Evolutionary conservation across 1,284 basidiomycete genomes (phyloP).

Genomic region (Calocybe gambosa): DNA sequence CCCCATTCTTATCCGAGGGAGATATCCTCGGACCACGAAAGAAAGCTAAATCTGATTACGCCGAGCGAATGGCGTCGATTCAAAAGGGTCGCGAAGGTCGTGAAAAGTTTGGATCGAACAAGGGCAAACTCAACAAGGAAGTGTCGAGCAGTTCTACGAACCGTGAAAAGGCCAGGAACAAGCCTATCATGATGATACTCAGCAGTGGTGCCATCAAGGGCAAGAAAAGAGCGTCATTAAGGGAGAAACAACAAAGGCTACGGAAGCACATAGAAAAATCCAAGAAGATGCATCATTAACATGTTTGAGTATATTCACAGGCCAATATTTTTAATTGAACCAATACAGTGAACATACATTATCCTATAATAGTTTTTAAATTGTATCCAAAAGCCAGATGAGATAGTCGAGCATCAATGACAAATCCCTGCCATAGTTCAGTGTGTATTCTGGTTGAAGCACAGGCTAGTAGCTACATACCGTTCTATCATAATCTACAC

Average conservation of each 20-base stretch:
- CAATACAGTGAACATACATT: not conserved
- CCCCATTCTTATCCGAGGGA: conserved; percentile 79
- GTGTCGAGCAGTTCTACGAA: conserved; percentile 81
- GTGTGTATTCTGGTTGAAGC: not conserved
- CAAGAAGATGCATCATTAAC: conserved; percentile 49
- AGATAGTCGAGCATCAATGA: conserved; percentile 71
- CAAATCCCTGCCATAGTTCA: conserved; percentile 47
- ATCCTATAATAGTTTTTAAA: conserved; percentile 34
- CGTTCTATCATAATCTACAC: conserved; percentile 60
- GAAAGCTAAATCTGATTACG: conserved; percentile 91
- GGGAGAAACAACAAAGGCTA: conserved; percentile 79
- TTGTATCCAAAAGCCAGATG: conserved; percentile 71
- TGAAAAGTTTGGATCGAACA: conserved; percentile 88
- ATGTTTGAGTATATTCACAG: too few species aligned
- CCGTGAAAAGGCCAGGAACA: conserved; percentile 84
- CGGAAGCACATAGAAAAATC: conserved; percentile 66
- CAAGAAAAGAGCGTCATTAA: conserved; percentile 85
- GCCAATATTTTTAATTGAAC: too few species aligned
- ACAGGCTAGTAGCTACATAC: conserved; percentile 26
- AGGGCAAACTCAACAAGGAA: conserved; percentile 85
- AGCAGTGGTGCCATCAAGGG: conserved; percentile 68
- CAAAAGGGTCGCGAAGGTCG: conserved; percentile 92
- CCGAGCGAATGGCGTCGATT: conserved; percentile 90
- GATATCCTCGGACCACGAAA: conserved; percentile 94
- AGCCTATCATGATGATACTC: conserved; percentile 91